Evolutionary conservation across 73 alveolate genomes (phyloP).

Genomic region (Paramecium biaurelia): DNA sequence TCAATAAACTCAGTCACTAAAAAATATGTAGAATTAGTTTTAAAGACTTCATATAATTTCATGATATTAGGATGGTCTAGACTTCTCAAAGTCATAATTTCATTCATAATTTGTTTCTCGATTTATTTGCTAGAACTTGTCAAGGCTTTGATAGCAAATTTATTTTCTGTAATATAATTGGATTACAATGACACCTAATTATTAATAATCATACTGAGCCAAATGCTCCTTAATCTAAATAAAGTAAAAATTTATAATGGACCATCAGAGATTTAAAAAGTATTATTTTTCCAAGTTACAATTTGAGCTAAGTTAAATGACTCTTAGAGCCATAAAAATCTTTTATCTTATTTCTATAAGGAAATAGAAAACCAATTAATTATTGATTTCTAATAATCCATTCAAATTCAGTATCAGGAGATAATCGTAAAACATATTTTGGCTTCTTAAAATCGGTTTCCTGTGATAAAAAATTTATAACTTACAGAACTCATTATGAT

Average conservation of each 20-base stretch:
- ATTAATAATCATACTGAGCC: not conserved
- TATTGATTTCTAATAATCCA: not conserved
- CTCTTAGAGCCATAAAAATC: not conserved
- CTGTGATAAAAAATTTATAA: not conserved
- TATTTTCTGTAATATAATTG: not conserved
- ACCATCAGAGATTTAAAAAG: not conserved
- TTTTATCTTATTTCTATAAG: not conserved
- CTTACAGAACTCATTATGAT: constrained; percentile 22
- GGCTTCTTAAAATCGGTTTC: not conserved
- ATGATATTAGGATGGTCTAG: constrained; percentile 59
- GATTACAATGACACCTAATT: not conserved
- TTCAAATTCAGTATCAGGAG: not conserved
- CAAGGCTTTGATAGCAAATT: not conserved
- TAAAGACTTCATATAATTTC: constrained; percentile 58
- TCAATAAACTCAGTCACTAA: constrained; percentile 28
- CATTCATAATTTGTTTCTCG: constrained; percentile 1
- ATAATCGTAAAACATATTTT: not conserved
- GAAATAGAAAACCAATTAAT: not conserved
- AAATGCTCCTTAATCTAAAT: not conserved
- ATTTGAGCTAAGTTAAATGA: not conserved
- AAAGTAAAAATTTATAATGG: not conserved
- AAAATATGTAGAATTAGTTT: constrained; percentile 32
- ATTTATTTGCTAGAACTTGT: not conserved
- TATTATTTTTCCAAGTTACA: not conserved
- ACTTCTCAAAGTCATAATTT: constrained; percentile 19